Base-by-base conservation (phyloP, 1,284 basidiomycete genomes). In the Microbotryum violaceum region DNA sequence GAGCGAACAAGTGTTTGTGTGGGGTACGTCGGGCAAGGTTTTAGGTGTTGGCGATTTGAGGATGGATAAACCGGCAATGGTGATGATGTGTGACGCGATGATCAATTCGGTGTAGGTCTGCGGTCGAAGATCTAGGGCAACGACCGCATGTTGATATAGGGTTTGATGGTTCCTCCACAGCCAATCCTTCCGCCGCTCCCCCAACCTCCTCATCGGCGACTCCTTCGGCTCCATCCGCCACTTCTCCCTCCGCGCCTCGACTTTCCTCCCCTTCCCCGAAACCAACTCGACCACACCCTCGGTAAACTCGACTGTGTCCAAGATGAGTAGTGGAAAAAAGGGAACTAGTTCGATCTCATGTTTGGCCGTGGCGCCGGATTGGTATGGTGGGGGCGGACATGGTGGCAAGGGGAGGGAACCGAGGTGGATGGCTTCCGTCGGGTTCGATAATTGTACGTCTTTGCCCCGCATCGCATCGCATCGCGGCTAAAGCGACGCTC, bases 401-500 rank as follows among this genome's bases (percentile, higher is more conserved):
- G 20, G 51, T 9, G 31, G 31, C 8, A 25, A 53, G 20, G 31
- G 44, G 14, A 23, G 23, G 7, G 58, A 60, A 49, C 51, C 58
- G 12, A 49, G 58, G 23, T 60, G 58, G 58, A 31, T 60, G 47
- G 58, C 58, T 12, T 33, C 47, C 7, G 46, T 54, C 14, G 58
- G 58, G 21, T 60, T 60, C 48, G 58, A 60, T 27, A 60, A 60
- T 37, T 51, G 58, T 56, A 42, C 46, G 58, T 60, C 45, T 2
- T 3, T 23, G 0, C n/a, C n/a, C n/a, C n/a, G n/a, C 23, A 21
- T 12, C 29, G 4, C 46, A 16, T 33, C 25, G 6, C n/a, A 21
- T 20, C 42, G 18, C 10, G 4, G 16, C 16, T 5, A 3, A 12
- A 6, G 4, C 12, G 27, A 44, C 2, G 8, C 4, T 10, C 31